Evolutionary conservation across 202 grass and related monocot genomes (phyloP).

Genomic region (Bolboschoenoplectus hybrid): DNA sequence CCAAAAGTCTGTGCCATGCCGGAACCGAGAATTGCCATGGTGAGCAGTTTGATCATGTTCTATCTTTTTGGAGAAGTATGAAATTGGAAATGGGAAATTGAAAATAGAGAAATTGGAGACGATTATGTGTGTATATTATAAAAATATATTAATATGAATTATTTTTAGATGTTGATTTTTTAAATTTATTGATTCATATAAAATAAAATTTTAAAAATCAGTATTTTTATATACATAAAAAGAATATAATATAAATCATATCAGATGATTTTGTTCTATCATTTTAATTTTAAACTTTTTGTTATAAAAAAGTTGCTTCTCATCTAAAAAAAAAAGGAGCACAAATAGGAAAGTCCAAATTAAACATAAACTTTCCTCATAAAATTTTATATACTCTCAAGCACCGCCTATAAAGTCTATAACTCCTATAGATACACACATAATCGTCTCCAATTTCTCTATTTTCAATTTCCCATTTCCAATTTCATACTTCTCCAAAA

Average conservation of each 20-base stretch:
- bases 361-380: neutral
- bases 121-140: neutral
- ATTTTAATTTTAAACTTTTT: too few species aligned
- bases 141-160: too few species aligned
- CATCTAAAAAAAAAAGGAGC: neutral
- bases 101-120: neutral
- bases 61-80: neutral
- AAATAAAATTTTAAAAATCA: too few species aligned
- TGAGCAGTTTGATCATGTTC: constrained; percentile 60
- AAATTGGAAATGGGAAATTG: neutral
- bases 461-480: neutral
- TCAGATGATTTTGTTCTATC: too few species aligned
- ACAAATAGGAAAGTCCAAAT: neutral
- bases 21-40: constrained; percentile 41
- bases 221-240: too few species aligned
- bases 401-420: neutral
- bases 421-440: neutral
- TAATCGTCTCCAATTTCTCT: neutral
- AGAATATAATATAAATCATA: too few species aligned
- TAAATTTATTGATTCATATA: too few species aligned
- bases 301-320: too few species aligned
- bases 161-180: too few species aligned
- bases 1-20: constrained; percentile 43
- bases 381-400: neutral
- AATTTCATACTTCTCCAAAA: neutral